These are phyloP conservation scores for Silene coronaria DNA, from an alignment of 179 eudicot genomes.

Conservation along the genomic window DNA sequence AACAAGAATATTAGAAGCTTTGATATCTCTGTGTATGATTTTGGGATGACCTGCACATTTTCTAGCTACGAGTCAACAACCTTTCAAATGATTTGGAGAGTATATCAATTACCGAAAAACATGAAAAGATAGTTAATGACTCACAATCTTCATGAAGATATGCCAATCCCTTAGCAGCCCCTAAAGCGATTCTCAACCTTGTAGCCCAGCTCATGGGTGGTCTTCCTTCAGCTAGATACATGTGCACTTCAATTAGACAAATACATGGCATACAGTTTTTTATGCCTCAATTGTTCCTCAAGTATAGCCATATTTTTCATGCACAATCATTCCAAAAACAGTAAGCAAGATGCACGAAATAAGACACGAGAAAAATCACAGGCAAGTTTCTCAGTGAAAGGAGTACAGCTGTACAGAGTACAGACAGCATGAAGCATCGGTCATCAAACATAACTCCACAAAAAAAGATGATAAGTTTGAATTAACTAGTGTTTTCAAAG, in stretches of 20 bases:
- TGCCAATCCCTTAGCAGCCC: slow-evolving; percentile 78
- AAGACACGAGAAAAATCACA: background rate
- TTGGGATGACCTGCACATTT: slow-evolving; percentile 65
- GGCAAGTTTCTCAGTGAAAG: background rate
- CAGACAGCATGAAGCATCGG: background rate
- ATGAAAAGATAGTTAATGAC: slow-evolving; percentile 23
- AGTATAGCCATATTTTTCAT: background rate
- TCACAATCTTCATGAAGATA: slow-evolving; percentile 84
- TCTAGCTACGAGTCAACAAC: slow-evolving; percentile 15
- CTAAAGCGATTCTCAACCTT: slow-evolving; percentile 67
- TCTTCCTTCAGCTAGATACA: slow-evolving; percentile 42
- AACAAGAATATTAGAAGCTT: slow-evolving; percentile 77
- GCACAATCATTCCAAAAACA: background rate
- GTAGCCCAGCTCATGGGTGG: slow-evolving; percentile 60
- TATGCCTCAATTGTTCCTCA: background rate
- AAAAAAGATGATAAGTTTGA: background rate
- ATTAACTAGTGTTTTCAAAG: background rate
- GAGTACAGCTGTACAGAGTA: background rate
- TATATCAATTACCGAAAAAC: background rate
- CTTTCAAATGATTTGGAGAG: background rate
- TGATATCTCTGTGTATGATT: slow-evolving; percentile 84
- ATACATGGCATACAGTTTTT: background rate
- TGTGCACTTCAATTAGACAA: background rate
- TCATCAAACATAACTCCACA: background rate
- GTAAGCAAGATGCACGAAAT: background rate